These are phyloP conservation scores for Emmonsiellopsis sp. DNA, from an alignment of 2,329 filamentous ascomycete species.

Conservation along the genomic window DNA sequence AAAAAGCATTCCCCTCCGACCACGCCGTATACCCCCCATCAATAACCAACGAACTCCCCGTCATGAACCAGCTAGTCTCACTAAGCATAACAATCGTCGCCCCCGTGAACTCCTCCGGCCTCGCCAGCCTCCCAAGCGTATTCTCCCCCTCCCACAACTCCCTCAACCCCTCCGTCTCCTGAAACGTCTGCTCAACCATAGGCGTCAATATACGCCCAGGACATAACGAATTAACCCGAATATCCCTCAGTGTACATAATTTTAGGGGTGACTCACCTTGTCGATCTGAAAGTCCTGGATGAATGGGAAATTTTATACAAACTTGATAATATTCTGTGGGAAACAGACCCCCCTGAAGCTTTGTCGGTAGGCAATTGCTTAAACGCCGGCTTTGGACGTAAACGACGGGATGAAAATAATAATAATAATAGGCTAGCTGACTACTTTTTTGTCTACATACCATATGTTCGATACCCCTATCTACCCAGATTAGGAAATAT, in stretches of 20 bases:
- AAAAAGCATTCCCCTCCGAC: slow-evolving; percentile 14
- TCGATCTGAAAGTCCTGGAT: too few relatives aligned
- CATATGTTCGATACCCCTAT: too few relatives aligned
- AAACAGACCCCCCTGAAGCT: too few relatives aligned
- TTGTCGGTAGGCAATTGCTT: too few relatives aligned
- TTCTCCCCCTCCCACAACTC: slow-evolving; percentile 36
- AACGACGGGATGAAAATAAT: too few relatives aligned
- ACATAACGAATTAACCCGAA: slow-evolving; percentile 44
- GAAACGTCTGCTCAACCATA: slow-evolving; percentile 74
- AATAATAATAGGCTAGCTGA: too few relatives aligned
- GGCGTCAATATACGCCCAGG: slow-evolving; percentile 49
- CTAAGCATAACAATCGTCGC: slow-evolving; percentile 59
- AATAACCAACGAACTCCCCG: slow-evolving; percentile 56
- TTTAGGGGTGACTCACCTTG: too few relatives aligned
- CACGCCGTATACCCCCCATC: slow-evolving; percentile 56
- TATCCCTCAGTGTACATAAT: slow-evolving; percentile 11
- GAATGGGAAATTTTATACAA: too few relatives aligned
- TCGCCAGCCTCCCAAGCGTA: slow-evolving; percentile 44
- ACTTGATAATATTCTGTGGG: too few relatives aligned
- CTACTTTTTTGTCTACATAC: too few relatives aligned
- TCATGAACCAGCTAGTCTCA: slow-evolving; percentile 61
- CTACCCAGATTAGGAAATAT: too few relatives aligned
- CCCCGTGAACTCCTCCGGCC: slow-evolving; percentile 50
- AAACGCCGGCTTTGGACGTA: too few relatives aligned
- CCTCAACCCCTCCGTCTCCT: slow-evolving; percentile 55